Conservation (phyloP, 2,329 filamentous ascomycete genomes). For the Aureobasidium sp. region DNA sequence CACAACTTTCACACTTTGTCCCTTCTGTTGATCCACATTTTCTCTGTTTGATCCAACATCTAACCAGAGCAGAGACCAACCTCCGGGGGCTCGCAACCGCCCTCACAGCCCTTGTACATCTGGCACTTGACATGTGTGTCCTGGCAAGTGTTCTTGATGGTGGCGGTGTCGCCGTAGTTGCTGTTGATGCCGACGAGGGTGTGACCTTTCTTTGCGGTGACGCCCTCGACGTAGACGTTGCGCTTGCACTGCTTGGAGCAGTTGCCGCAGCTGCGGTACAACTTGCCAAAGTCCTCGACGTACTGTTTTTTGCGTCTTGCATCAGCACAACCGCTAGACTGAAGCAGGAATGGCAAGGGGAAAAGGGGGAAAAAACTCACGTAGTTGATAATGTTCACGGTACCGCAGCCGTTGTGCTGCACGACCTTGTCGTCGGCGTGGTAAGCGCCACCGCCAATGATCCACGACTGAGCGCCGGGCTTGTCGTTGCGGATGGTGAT, state of each 20-base stretch:
- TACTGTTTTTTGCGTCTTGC: conserved; percentile 6
- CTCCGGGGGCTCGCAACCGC: conserved; percentile 23
- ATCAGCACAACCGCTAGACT: too few relatives aligned
- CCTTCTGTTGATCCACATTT: too few relatives aligned
- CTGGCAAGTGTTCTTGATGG: conserved; percentile 31
- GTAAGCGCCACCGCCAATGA: conserved; percentile 29
- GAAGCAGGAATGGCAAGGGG: neutral
- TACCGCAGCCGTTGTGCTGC: conserved; percentile 36
- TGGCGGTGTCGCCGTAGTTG: conserved; percentile 41
- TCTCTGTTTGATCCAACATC: too few relatives aligned
- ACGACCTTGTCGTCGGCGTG: conserved; percentile 32
- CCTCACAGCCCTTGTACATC: conserved; percentile 23
- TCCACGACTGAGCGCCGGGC: conserved; percentile 15
- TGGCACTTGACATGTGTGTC: conserved; percentile 22
- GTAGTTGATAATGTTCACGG: conserved; percentile 33
- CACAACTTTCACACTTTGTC: too few relatives aligned
- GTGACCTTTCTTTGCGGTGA: conserved; percentile 34
- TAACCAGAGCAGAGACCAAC: conserved; percentile 21
- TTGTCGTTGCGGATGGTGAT: conserved; percentile 26
- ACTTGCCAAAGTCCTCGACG: conserved; percentile 38
- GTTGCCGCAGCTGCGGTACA: conserved; percentile 45
- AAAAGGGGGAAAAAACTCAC: neutral
- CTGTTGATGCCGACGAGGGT: conserved; percentile 42
- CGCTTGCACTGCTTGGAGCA: conserved; percentile 34
- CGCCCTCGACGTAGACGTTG: conserved; percentile 37